These are phyloP conservation scores for Flaveria trinervia DNA, from an alignment of 129 eudicot species.

Conservation along the genomic window DNA sequence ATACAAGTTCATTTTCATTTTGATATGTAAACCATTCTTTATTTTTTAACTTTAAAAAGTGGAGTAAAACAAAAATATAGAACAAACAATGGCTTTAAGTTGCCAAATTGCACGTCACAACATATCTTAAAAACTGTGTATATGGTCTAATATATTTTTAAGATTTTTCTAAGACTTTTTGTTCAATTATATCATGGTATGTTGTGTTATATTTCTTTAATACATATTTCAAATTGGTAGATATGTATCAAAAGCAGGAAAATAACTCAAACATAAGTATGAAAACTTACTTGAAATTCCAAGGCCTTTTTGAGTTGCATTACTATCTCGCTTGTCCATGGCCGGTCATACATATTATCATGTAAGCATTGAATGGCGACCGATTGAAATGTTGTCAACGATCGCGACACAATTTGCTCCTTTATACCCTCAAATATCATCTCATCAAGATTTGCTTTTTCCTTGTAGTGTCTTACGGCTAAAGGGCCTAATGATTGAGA, in stretches of 20 bases:
- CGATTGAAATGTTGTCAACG: neutral
- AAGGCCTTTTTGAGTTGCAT: neutral
- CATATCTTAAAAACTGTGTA: too few relatives aligned
- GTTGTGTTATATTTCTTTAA: neutral
- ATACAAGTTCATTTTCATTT: neutral
- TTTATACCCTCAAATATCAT: neutral
- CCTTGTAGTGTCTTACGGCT: neutral
- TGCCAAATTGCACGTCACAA: neutral
- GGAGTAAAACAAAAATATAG: neutral
- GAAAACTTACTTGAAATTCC: constrained; percentile 1
- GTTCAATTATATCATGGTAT: neutral
- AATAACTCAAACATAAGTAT: neutral
- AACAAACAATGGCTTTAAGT: neutral
- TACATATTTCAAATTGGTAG: neutral
- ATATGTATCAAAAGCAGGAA: neutral
- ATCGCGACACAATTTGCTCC: neutral
- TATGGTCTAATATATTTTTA: neutral
- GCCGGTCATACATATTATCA: neutral
- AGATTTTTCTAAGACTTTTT: neutral
- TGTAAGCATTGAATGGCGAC: neutral
- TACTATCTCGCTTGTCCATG: neutral
- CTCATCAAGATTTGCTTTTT: neutral
- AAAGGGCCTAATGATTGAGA: neutral
- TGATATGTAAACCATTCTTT: neutral
- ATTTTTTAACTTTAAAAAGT: neutral